phyloP scores from a whole-genome alignment of 2,329 filamentous ascomycete genomes.

The Aureobasidium zeae region DNA sequence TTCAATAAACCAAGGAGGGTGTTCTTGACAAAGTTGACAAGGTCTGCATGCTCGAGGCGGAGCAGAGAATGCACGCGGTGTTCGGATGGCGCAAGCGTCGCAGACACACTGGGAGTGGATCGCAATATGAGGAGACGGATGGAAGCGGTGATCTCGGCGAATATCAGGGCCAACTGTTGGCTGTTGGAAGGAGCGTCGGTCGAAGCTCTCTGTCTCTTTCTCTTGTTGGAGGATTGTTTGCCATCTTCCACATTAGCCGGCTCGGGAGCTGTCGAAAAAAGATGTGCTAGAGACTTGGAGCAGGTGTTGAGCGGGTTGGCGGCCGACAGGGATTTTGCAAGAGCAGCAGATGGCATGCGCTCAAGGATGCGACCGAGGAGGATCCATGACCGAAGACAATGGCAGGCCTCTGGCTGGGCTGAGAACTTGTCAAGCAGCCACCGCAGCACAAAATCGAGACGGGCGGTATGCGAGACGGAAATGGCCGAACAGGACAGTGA shows the following conservation, averaged over 20 bases:
- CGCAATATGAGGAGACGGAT: slow-evolving; percentile 2
- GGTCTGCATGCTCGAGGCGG: slow-evolving; percentile 2
- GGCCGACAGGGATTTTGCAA: slow-evolving; percentile 8
- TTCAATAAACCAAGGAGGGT: slow-evolving; percentile 2
- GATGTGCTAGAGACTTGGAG: slow-evolving; percentile 11
- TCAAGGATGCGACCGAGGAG: slow-evolving; percentile 37
- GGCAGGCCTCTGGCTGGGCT: slow-evolving; percentile 34
- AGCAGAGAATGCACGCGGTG: slow-evolving; percentile 14
- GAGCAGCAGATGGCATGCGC: slow-evolving; percentile 10
- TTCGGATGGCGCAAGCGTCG: background rate
- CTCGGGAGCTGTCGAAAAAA: background rate
- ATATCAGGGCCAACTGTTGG: background rate
- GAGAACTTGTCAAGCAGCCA: slow-evolving; percentile 57
- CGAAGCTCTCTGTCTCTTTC: slow-evolving; percentile 15
- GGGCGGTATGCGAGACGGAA: slow-evolving; percentile 21
- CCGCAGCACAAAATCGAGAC: slow-evolving; percentile 57
- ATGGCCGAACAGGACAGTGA: background rate
- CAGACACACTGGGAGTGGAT: background rate
- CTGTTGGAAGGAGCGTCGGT: background rate
- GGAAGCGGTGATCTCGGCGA: background rate
- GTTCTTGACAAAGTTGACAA: slow-evolving; percentile 4
- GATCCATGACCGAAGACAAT: slow-evolving; percentile 43
- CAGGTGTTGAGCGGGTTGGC: slow-evolving; percentile 7
- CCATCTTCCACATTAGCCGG: background rate
- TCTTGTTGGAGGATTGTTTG: slow-evolving; percentile 7